phyloP scores from a whole-genome alignment of 371 early-diverging fungal species.

The Mucor irregularis region DNA sequence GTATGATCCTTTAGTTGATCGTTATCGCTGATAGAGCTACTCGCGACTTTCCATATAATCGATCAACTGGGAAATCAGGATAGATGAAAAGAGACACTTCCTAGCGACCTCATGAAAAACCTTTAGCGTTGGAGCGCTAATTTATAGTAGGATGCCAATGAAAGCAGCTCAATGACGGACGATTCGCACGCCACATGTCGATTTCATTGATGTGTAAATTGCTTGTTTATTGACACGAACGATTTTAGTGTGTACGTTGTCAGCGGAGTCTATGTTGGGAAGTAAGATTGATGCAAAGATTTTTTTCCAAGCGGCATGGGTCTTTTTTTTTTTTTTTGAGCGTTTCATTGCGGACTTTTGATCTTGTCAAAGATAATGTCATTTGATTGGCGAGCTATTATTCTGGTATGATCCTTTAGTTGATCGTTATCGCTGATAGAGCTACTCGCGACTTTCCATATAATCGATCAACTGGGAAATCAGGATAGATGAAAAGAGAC shows the following conservation, averaged over 20 bases:
- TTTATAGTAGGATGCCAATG: too few species aligned
- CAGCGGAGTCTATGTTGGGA: constrained; percentile 1
- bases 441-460: too few species aligned
- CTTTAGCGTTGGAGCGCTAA: too few species aligned
- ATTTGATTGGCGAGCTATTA: constrained; percentile 12
- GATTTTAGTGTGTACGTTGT: background rate
- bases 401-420: constrained; percentile 4
- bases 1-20: constrained; percentile 8
- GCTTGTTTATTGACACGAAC: background rate
- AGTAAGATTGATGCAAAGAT: constrained; percentile 14
- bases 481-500: too few species aligned
- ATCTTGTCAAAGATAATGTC: constrained; percentile 18
- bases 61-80: too few species aligned
- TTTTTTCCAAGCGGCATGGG: constrained; percentile 16
- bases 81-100: too few species aligned
- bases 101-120: too few species aligned
- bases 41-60: too few species aligned
- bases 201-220: too few species aligned
- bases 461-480: too few species aligned
- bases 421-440: constrained; percentile 13
- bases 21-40: constrained; percentile 4
- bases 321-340: constrained; percentile 9
- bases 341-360: constrained; percentile 13
- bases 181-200: too few species aligned
- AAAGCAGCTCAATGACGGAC: too few species aligned